Percentiles rank a stretch among this genome's conserved stretches.
Evolutionary conservation across 2,329 filamentous ascomycete genomes (phyloP).

Genomic region (Teratosphaeria pseudoeucalypti): DNA sequence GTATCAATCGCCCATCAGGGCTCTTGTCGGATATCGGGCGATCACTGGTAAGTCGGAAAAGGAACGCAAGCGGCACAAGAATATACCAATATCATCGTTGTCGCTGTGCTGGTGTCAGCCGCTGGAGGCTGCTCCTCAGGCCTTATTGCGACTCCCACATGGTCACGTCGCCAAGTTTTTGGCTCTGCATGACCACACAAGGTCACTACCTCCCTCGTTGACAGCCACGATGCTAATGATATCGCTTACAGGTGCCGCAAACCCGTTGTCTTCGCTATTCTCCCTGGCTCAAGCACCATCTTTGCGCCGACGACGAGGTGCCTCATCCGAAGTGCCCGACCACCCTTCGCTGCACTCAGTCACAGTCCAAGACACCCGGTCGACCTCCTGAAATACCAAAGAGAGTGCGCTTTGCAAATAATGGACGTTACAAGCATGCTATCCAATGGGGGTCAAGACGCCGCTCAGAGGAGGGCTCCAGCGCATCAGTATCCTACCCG

Average conservation of each 20-base stretch:
- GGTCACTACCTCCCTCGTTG: background rate
- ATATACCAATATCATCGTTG: conserved; percentile 6
- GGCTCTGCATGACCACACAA: background rate
- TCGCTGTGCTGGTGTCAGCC: conserved; percentile 7
- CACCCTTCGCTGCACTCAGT: conserved; percentile 3
- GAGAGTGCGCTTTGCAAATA: background rate
- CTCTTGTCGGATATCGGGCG: conserved; percentile 11
- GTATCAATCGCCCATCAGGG: conserved; percentile 17
- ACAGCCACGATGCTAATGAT: conserved; percentile 1
- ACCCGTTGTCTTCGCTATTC: background rate
- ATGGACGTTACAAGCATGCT: conserved; percentile 31
- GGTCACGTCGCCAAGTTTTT: background rate
- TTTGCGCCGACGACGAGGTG: conserved; percentile 23
- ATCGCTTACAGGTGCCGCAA: background rate
- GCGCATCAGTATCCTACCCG: conserved; percentile 27
- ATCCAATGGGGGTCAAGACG: conserved; percentile 15
- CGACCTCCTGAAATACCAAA: conserved; percentile 3
- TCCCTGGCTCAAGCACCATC: conserved; percentile 6
- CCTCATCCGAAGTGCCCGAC: conserved; percentile 5
- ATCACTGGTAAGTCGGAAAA: conserved; percentile 17
- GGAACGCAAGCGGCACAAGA: conserved; percentile 1
- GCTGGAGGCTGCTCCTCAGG: conserved; percentile 1
- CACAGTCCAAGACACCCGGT: conserved; percentile 5
- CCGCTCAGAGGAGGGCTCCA: conserved; percentile 18
- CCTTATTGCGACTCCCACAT: background rate